These are phyloP conservation scores for Eragrostis curvula DNA, from an alignment of 176 grass and related monocot genomes.

Conservation along the genomic window DNA sequence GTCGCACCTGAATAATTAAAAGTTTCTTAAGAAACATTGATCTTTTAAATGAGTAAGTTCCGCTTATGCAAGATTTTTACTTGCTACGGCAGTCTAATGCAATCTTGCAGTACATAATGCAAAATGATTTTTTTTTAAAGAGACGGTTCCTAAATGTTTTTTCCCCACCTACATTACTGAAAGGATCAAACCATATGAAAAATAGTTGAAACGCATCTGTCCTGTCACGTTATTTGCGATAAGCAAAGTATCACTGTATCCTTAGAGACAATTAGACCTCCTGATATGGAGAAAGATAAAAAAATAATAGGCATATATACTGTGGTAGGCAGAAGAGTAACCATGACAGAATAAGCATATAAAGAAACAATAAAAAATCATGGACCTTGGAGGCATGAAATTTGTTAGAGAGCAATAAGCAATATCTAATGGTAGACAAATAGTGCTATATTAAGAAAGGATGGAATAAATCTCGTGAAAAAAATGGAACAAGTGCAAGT, in stretches of 20 bases:
- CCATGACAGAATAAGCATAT: conserved; percentile 23
- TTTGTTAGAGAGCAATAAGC: conserved; percentile 42
- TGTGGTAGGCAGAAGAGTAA: conserved; percentile 13
- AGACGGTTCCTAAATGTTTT: neutral
- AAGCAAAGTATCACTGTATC: neutral
- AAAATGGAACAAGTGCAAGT: too few species aligned
- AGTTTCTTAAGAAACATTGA: neutral
- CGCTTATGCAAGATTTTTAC: neutral
- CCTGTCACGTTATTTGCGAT: neutral
- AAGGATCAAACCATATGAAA: neutral
- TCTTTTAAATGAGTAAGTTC: neutral
- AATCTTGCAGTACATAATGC: neutral
- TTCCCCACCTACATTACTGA: neutral
- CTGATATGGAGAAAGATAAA: neutral
- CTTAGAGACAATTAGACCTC: neutral
- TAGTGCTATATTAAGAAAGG: neutral
- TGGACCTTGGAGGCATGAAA: conserved; percentile 4
- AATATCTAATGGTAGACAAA: conserved; percentile 29
- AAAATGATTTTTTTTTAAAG: too few species aligned
- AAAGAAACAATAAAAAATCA: conserved; percentile 6
- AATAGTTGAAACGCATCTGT: neutral
- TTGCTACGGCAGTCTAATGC: neutral
- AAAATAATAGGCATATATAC: neutral
- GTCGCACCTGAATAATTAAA: conserved; percentile 60
- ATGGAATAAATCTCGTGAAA: neutral